Base-by-base conservation (phyloP, 2,329 filamentous ascomycete genomes). In the Xylariaceae sp. region DNA sequence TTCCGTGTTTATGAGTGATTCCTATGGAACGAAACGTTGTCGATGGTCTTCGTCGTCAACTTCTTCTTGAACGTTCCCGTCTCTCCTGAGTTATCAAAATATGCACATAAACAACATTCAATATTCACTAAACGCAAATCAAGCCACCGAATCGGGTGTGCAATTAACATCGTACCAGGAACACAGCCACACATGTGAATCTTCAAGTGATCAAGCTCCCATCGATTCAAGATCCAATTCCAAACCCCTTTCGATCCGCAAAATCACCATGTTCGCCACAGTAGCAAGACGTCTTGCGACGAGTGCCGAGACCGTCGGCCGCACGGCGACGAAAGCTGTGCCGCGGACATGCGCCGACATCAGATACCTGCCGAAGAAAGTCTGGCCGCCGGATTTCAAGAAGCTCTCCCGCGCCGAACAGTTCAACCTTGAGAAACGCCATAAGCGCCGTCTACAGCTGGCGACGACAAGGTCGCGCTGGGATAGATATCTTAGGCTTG, bases 351-450 rank as follows among this genome's bases (percentile, higher is more conserved):
- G 80, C 64, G 79, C 73, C 61, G 23, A 37, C 51, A 86, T 84
- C 69, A 81, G 81, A 4, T 87, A 84, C 75, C 82, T 78, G 68
- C 82, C 85, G 53, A 87, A 89, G 74, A 89, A 88, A 71, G 77
- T 84, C 64, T 93, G 89, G 89, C 89, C 89, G 59, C 89, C 89
- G 10, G 86, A 92, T 73, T 89, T 93, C 73, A 76, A 80, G 63
- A 82, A 84, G 70, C 81, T 93, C 60, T 84, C 84, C 44, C 76
- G 80, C 51, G 88, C 88, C 73, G 85, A 92, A 69, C 87, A 92
- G 73, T 88, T 92, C 71, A 82, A 85, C 49, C 87, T 91, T 67
- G 89, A 93, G 77, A 86, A 88, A 72, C 87, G 88, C 70, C 92
- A 88, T 75, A 88, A 90, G 75, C 81, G 89, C 55, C 81, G 89